Evolutionary conservation across 2,329 filamentous ascomycete genomes (phyloP), one percentile per base, ranked within the genome.

Genomic region (Knufia fluminis): DNA sequence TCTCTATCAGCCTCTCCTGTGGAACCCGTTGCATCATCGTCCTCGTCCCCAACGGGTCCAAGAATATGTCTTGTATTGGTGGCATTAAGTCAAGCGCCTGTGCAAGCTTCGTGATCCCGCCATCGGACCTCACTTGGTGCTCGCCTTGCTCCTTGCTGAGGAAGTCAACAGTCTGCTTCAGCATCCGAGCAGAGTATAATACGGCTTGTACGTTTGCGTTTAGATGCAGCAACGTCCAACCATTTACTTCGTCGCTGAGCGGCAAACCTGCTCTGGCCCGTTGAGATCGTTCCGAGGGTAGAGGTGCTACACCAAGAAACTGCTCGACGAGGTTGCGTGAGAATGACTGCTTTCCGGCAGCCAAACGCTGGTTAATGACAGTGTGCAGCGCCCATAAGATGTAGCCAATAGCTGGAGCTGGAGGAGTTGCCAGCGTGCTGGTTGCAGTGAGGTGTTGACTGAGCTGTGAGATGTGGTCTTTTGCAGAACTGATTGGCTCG

Each of bases 171-270:
- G 55, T 51, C 36, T 86, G 61, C 57, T 80, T 54, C 61, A 79
- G 54, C 68, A 84, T 76, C 38, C 79, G 72, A 1, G 85, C 60
- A 0, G 81, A 84, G 59, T 85, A 85, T 4, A 79, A 63, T 0
- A 73, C 69, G 3, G 77, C 77, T 48, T 83, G 77, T 0, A 80
- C 63, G 54, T 83, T 78, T 0, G 81, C 80, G 7, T 72, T 62
- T 42, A 83, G 69, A 57, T 87, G 83, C 38, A 84, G 64, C 16
- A 48, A 20, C 6, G 26, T 28, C 45, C 45, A 48, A n/a, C 23
- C 23, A 35, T 39, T 48, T 16, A 19, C n/a, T 3, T 22, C 20
- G 17, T 33, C 28, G 24, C 26, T 45, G 4, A 17, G 7, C 17
- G 19, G 17, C 16, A 28, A 8, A 20, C 33, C 16, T 14, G 35